A percentile compares a stretch with the other conserved stretches of the same genome.
phyloP scores from a whole-genome alignment of 1,284 basidiomycete species.

The Cryptococcus maquisensis region DNA sequence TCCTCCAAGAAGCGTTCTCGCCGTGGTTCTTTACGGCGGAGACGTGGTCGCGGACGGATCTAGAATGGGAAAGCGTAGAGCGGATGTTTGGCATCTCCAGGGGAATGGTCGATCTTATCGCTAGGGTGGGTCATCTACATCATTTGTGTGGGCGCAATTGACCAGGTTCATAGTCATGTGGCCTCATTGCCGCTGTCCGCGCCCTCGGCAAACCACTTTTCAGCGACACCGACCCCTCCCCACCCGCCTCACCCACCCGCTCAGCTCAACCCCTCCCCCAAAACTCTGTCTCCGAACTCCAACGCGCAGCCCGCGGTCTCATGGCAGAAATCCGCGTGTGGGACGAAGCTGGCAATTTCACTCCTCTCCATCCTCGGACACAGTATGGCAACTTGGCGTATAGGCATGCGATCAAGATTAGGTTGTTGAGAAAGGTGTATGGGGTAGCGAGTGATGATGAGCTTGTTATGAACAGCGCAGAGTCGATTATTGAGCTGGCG shows the following conservation, averaged over 20 bases:
- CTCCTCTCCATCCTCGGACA: constrained; percentile 37
- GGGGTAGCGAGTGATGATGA: constrained; percentile 30
- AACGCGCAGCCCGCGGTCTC: constrained; percentile 27
- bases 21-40: constrained; percentile 46
- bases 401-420: constrained; percentile 39
- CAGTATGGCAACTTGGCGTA: constrained; percentile 44
- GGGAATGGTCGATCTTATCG: constrained; percentile 42
- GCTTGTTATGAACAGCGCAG: constrained; percentile 28
- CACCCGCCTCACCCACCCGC: neutral
- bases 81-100: constrained; percentile 45
- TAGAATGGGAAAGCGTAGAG: constrained; percentile 44
- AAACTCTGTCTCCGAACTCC: constrained; percentile 3
- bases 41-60: constrained; percentile 30
- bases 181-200: constrained; percentile 26
- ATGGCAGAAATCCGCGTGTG: constrained; percentile 40
- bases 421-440: constrained; percentile 39
- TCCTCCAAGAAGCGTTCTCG: constrained; percentile 40
- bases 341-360: constrained; percentile 41
- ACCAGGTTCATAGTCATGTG: constrained; percentile 20
- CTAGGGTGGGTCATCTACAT: constrained; percentile 25
- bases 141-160: neutral
- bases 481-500: constrained; percentile 41
- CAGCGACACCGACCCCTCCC: neutral
- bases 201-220: constrained; percentile 13
- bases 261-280: neutral